These are phyloP conservation scores for Beta lomatogona DNA, from an alignment of 179 eudicot genomes.

Conservation along the genomic window DNA sequence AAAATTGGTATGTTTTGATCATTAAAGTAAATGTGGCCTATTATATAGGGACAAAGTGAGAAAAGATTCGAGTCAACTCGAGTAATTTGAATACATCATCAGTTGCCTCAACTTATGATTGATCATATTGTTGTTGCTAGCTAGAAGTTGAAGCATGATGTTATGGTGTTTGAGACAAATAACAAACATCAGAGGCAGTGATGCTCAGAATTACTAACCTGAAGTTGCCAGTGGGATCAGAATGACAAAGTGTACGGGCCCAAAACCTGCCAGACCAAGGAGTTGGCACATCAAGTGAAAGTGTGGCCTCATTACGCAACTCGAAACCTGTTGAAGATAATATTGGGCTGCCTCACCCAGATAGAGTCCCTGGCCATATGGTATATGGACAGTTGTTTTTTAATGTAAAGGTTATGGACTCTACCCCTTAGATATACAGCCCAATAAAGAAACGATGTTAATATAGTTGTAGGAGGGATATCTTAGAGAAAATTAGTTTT, in stretches of 20 bases:
- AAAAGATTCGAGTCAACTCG: too few relatives aligned
- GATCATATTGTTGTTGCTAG: not conserved
- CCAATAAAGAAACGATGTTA: not conserved
- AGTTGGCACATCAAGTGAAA: slow-evolving; percentile 31
- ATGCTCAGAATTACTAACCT: slow-evolving; percentile 7
- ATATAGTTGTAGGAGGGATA: not conserved
- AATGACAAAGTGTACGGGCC: slow-evolving; percentile 50
- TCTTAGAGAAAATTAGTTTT: not conserved
- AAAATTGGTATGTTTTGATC: too few relatives aligned
- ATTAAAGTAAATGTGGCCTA: too few relatives aligned
- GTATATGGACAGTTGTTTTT: slow-evolving; percentile 50
- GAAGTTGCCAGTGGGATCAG: slow-evolving; percentile 37
- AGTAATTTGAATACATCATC: not conserved
- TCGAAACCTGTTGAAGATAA: slow-evolving; percentile 51
- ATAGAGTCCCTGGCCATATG: slow-evolving; percentile 59
- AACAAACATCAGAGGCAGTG: not conserved
- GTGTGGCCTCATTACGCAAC: slow-evolving; percentile 26
- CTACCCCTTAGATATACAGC: slow-evolving; percentile 31
- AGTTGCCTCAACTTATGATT: not conserved
- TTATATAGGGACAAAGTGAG: too few relatives aligned
- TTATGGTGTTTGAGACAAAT: not conserved
- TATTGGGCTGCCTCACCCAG: slow-evolving; percentile 41
- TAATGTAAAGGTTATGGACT: slow-evolving; percentile 43
- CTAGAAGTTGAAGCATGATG: not conserved
- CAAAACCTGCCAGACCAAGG: slow-evolving; percentile 73